These are phyloP conservation scores for Atalantia buxifolia DNA, from an alignment of 345 rosid genomes.

Conservation along the genomic window DNA sequence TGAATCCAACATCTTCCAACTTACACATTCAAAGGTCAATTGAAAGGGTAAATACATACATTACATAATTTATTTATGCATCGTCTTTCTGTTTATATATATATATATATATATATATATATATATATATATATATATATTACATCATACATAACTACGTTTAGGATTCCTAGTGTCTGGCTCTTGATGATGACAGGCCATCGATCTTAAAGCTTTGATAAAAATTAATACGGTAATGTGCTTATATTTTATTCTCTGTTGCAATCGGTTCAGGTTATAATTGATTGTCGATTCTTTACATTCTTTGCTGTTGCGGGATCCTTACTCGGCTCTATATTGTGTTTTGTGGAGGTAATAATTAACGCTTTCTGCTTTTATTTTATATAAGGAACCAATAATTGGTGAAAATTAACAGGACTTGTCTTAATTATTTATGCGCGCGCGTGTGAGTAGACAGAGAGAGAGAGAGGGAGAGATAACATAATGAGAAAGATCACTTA, in stretches of 20 bases:
- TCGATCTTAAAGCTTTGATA: no score
- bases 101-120: not conserved
- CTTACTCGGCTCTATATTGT: conserved; percentile 58
- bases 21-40: conserved; percentile 36
- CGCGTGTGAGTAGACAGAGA: no score
- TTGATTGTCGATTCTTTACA: conserved; percentile 70
- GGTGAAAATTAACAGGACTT: not conserved
- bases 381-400: no score
- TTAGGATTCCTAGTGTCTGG: no score
- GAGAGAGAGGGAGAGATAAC: not conserved
- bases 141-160: no score
- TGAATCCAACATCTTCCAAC: conserved; percentile 26
- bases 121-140: not conserved
- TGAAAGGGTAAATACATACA: conserved; percentile 33
- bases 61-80: no score
- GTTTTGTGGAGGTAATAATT: conserved; percentile 60
- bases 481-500: not conserved
- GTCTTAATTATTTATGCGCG: no score
- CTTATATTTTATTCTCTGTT: no score
- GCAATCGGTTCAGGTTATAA: conserved; percentile 12
- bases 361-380: not conserved
- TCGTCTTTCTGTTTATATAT: not conserved
- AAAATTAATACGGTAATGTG: no score
- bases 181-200: no score
- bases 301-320: conserved; percentile 67